Evolutionary conservation across 306 rosid genomes (phyloP).

Genomic region (Corylus avellana): DNA sequence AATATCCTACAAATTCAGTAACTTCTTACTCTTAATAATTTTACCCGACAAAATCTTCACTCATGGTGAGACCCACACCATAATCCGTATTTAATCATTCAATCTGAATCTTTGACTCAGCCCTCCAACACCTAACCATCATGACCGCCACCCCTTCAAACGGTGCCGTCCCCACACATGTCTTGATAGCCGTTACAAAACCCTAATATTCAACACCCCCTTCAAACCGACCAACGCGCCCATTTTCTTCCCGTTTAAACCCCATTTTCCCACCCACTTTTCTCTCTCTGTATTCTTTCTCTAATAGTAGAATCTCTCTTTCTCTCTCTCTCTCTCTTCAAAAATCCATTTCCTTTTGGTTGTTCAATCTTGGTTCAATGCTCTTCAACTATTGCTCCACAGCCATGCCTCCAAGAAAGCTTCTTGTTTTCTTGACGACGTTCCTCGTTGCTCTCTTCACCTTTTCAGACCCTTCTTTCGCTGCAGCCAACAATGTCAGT

Average conservation of each 20-base stretch:
- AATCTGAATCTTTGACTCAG: background rate
- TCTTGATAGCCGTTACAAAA: background rate
- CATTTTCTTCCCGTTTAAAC: slow-evolving; percentile 32
- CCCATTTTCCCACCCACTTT: background rate
- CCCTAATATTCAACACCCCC: background rate
- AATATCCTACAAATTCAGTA: too few species aligned
- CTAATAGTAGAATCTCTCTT: background rate
- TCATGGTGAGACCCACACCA: too few species aligned
- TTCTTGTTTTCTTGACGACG: slow-evolving; percentile 32
- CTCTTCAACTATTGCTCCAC: slow-evolving; percentile 7
- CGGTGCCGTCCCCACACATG: background rate
- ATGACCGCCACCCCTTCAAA: background rate
- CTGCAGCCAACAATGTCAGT: slow-evolving; percentile 26
- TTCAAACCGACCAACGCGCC: slow-evolving; percentile 1
- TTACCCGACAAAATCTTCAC: too few species aligned
- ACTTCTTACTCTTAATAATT: too few species aligned
- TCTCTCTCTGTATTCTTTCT: background rate
- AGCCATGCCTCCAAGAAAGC: slow-evolving; percentile 42
- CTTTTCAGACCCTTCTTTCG: background rate
- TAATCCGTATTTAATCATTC: too few species aligned
- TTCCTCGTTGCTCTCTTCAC: background rate
- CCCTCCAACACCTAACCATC: background rate
- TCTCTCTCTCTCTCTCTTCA: background rate
- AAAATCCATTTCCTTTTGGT: slow-evolving; percentile 2
- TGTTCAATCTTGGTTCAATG: background rate